phyloP scores from a whole-genome alignment of 345 rosid species.

The Rhodamnia argentea region DNA sequence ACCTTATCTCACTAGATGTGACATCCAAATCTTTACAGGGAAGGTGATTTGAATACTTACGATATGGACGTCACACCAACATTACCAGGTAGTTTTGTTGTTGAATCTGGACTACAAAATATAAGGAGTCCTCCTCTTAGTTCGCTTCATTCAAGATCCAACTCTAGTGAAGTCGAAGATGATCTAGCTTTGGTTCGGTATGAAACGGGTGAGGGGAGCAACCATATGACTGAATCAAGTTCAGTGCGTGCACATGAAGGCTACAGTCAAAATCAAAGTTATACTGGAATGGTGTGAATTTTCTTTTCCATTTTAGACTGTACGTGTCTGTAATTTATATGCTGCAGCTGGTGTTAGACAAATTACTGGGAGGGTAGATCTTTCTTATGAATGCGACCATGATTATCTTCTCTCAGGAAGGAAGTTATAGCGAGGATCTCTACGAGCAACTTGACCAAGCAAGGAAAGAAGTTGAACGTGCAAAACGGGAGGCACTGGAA shows the following conservation, averaged over 20 bases:
- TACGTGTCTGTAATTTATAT: not conserved
- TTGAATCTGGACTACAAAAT: not conserved
- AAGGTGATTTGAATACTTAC: constrained; percentile 1
- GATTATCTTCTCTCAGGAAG: constrained; percentile 35
- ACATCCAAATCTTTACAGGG: constrained; percentile 2
- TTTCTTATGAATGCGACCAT: not conserved
- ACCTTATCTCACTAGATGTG: not conserved
- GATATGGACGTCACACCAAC: not conserved
- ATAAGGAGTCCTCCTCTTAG: not conserved
- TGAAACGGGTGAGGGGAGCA: constrained; percentile 4
- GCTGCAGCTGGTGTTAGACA: not conserved
- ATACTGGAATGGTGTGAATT: not conserved
- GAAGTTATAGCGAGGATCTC: constrained; percentile 25
- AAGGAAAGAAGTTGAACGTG: constrained; percentile 44
- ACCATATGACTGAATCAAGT: not conserved
- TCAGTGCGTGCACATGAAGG: not conserved
- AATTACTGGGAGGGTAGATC: not conserved
- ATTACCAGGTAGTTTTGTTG: not conserved
- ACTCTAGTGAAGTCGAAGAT: constrained; percentile 5
- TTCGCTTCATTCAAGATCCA: constrained; percentile 1
- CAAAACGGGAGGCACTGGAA: constrained; percentile 47
- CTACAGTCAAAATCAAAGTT: not conserved
- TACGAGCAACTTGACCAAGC: constrained; percentile 41
- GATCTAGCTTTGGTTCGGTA: constrained; percentile 2
- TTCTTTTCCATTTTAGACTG: not conserved